phyloP scores from a whole-genome alignment of 2,329 filamentous ascomycete genomes.

The Penicillium frequentans region DNA sequence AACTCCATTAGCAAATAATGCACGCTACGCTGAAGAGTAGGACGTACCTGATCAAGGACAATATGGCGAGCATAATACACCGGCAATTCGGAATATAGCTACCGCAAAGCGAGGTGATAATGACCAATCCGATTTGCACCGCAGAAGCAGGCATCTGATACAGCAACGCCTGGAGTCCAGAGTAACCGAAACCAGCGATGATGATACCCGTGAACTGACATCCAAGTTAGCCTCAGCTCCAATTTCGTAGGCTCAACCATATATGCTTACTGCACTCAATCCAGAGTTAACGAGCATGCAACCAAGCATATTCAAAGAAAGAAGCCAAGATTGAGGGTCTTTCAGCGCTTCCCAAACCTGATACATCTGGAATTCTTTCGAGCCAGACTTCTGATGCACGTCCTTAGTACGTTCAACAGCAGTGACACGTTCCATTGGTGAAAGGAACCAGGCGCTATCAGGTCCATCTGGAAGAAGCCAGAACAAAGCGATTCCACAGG shows the following conservation, averaged over 20 bases:
- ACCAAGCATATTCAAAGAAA: background rate
- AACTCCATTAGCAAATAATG: background rate
- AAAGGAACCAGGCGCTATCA: background rate
- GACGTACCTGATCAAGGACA: background rate
- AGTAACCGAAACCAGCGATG: background rate
- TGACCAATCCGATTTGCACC: background rate
- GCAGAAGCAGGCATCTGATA: background rate
- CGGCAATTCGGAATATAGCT: background rate
- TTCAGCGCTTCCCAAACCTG: background rate
- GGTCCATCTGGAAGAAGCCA: background rate
- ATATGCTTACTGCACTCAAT: background rate
- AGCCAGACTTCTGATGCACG: no score
- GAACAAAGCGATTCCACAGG: background rate
- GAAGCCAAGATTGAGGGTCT: background rate
- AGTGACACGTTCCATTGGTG: background rate
- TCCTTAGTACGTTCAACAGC: background rate
- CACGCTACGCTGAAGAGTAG: background rate
- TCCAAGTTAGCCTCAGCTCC: background rate
- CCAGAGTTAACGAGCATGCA: background rate
- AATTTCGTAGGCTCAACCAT: background rate
- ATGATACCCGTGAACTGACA: background rate
- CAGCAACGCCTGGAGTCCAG: background rate
- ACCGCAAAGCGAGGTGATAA: background rate
- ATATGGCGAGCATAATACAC: background rate
- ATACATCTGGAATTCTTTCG: background rate